Percentiles rank a stretch among this genome's conserved stretches.
Evolutionary conservation across 176 grass and related monocot genomes (phyloP).

Genomic region (Eleusine coracana): DNA sequence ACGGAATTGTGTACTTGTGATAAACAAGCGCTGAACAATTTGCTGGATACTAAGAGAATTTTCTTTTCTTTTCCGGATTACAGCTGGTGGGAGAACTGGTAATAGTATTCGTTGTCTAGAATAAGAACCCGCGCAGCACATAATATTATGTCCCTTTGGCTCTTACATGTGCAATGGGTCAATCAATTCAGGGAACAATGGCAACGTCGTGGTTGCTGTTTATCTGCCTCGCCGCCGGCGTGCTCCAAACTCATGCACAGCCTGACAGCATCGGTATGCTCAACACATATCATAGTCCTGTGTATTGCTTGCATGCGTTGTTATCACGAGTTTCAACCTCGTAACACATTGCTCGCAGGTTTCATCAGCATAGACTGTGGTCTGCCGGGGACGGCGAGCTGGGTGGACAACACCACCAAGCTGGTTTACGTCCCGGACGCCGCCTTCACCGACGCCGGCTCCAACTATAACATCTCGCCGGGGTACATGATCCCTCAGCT

Average conservation of each 20-base stretch:
- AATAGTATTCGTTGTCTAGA: background rate
- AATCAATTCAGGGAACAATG: constrained; percentile 18
- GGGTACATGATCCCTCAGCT: constrained; percentile 9
- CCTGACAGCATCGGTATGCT: constrained; percentile 35
- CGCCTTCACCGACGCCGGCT: constrained; percentile 50
- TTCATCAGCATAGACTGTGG: constrained; percentile 75
- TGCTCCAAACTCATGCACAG: constrained; percentile 25
- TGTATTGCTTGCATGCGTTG: too few species aligned
- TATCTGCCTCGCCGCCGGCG: constrained; percentile 12
- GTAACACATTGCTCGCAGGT: constrained; percentile 15
- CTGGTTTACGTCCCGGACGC: constrained; percentile 31
- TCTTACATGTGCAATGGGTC: constrained; percentile 10
- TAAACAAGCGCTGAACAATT: background rate
- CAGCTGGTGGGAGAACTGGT: too few species aligned
- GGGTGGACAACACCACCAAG: constrained; percentile 28
- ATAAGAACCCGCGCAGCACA: too few species aligned
- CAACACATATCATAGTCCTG: background rate
- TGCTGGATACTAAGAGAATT: background rate
- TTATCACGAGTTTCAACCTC: background rate
- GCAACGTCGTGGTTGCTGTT: constrained; percentile 20
- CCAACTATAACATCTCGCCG: constrained; percentile 38
- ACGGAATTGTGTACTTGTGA: too few species aligned
- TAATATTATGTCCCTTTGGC: background rate
- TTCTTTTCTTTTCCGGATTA: too few species aligned
- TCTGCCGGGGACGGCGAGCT: constrained; percentile 33